phyloP scores from a whole-genome alignment of 371 early-diverging fungal genomes.

The Mortierella sp. region DNA sequence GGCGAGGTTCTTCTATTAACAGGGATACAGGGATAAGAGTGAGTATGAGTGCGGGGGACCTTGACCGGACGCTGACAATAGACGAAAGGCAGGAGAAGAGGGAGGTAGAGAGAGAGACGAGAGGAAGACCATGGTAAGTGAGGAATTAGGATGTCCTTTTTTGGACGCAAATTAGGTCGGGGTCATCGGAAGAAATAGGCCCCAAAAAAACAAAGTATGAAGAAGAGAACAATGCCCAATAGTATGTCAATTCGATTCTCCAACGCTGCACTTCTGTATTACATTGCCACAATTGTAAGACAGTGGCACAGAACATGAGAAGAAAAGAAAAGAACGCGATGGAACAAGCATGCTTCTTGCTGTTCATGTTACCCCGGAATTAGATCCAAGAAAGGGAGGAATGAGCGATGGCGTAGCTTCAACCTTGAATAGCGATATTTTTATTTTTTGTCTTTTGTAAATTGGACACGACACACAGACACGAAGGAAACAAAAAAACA shows the following conservation, averaged over 20 bases:
- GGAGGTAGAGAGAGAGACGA: no score
- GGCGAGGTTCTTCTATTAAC: not conserved
- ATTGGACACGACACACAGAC: not conserved
- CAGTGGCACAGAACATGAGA: not conserved
- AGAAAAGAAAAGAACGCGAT: not conserved
- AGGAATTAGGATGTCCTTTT: conserved; percentile 16
- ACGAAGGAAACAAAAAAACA: not conserved
- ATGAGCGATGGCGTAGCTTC: conserved; percentile 1
- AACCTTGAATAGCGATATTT: conserved; percentile 8
- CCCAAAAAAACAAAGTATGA: not conserved
- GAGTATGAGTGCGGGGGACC: not conserved
- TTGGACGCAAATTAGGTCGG: conserved; percentile 10
- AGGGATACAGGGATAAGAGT: not conserved
- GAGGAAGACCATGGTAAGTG: not conserved
- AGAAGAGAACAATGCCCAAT: not conserved
- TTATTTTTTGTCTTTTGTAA: not conserved
- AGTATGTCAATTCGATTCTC: not conserved
- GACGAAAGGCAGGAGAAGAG: not conserved
- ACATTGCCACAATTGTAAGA: not conserved
- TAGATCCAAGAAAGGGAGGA: not conserved
- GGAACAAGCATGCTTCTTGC: not conserved
- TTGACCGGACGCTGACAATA: not conserved
- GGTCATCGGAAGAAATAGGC: conserved; percentile 16
- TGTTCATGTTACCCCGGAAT: not conserved
- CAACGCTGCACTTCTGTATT: not conserved